These are phyloP conservation scores for Pseudopithomyces maydicus DNA, from an alignment of 2,329 filamentous ascomycete species.

Conservation along the genomic window DNA sequence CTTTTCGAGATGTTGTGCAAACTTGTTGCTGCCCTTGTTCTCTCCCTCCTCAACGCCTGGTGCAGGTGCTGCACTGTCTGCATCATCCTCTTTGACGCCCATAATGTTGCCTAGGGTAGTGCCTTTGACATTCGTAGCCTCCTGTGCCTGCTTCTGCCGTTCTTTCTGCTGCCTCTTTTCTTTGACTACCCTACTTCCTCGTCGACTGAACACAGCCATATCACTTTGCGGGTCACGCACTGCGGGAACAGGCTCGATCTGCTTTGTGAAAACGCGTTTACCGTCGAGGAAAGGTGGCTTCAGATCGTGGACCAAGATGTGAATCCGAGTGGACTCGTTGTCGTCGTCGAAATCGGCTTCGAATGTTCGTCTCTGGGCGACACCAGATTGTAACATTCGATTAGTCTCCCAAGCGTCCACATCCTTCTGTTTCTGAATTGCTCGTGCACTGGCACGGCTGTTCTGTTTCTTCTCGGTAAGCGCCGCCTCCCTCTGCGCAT, in stretches of 20 bases:
- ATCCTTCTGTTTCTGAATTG: constrained; percentile 87
- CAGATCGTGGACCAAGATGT: constrained; percentile 90
- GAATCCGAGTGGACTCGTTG: constrained; percentile 85
- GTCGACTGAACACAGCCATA: constrained; percentile 97
- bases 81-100: constrained; percentile 90
- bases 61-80: constrained; percentile 81
- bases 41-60: constrained; percentile 78
- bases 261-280: constrained; percentile 94
- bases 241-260: constrained; percentile 91
- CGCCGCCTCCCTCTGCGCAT: constrained; percentile 74
- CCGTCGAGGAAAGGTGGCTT: constrained; percentile 95
- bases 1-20: constrained; percentile 88
- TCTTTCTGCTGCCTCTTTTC: constrained; percentile 92
- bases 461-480: constrained; percentile 80
- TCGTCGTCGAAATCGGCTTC: constrained; percentile 86
- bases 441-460: constrained; percentile 72
- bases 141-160: constrained; percentile 89
- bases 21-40: constrained; percentile 73
- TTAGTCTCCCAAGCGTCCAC: constrained; percentile 99
- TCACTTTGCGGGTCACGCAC: constrained; percentile 94
- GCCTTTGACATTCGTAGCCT: constrained; percentile 90
- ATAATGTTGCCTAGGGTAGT: constrained; percentile 93
- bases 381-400: constrained; percentile 94
- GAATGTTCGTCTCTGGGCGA: constrained; percentile 86
- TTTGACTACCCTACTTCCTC: constrained; percentile 90